phyloP scores from a whole-genome alignment of 148 eudicot species.

The Amaranthus palmeri region DNA sequence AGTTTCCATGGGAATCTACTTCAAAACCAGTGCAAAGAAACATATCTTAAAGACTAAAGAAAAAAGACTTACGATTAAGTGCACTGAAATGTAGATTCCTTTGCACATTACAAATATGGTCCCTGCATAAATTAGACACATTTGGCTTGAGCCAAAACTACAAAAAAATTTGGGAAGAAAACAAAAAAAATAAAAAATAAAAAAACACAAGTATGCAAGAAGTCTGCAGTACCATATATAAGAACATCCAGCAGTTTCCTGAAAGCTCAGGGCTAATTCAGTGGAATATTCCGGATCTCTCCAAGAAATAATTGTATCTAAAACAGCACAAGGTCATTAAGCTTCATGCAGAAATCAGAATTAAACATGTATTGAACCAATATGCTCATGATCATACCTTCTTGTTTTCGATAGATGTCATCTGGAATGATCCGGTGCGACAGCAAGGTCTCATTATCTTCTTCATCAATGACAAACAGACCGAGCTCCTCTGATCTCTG shows the following conservation, averaged over 20 bases:
- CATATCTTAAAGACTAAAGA: not conserved
- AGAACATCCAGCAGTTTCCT: conserved; percentile 84
- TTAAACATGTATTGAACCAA: not conserved
- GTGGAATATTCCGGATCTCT: conserved; percentile 83
- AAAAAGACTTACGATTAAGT: conserved; percentile 63
- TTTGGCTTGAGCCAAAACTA: not conserved
- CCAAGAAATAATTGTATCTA: conserved; percentile 98
- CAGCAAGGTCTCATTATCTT: conserved; percentile 77
- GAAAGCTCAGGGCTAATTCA: conserved; percentile 96
- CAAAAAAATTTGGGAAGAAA: not conserved
- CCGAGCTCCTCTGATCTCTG: conserved; percentile 89
- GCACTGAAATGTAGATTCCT: conserved; percentile 64
- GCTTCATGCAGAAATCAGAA: not conserved
- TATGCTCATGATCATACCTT: conserved; percentile 45
- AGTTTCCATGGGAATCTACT: no score
- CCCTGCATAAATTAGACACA: conserved; percentile 52
- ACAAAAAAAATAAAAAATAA: not conserved
- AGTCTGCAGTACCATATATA: conserved; percentile 60
- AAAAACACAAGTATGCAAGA: not conserved
- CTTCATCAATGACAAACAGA: conserved; percentile 83
- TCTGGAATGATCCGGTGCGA: conserved; percentile 72
- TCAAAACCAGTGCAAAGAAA: not conserved
- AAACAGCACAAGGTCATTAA: conserved; percentile 4
- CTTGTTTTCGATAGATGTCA: conserved; percentile 92
- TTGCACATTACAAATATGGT: conserved; percentile 73